Evolutionary conservation across 164 flowering plant genomes (phyloP).

Genomic region (Chloranthus sessilifolius): DNA sequence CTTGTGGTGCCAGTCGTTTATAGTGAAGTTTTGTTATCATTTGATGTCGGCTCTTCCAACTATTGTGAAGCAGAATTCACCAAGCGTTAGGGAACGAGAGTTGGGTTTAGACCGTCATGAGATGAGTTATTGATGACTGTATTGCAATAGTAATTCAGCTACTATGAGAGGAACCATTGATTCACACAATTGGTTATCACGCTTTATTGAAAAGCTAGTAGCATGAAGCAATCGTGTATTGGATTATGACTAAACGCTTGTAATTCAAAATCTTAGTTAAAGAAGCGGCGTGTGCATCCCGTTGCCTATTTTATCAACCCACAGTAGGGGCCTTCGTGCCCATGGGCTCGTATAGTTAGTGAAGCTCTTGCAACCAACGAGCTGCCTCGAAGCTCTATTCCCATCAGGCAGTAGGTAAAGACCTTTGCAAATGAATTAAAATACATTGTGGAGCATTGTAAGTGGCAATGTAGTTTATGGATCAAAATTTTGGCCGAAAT

Average conservation of each 20-base stretch:
- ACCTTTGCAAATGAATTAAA: too few relatives aligned
- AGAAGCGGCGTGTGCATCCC: neutral
- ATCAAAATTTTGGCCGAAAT: too few relatives aligned
- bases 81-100: neutral
- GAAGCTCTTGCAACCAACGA: neutral
- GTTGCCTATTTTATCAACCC: neutral
- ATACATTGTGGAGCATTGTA: too few relatives aligned
- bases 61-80: neutral
- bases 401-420: too few relatives aligned
- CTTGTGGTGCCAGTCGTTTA: too few relatives aligned
- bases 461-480: too few relatives aligned
- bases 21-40: too few relatives aligned
- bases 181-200: neutral
- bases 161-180: neutral
- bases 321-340: neutral
- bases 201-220: neutral
- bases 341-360: neutral
- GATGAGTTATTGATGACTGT: neutral
- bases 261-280: neutral
- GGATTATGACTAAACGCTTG: neutral
- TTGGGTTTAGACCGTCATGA: neutral
- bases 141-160: neutral
- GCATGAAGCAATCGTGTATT: neutral
- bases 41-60: neutral
- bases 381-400: too few relatives aligned